Percentiles rank a stretch among this genome's conserved stretches.
Evolutionary conservation across 1,284 basidiomycete species (phyloP).

Genomic region (Sphaerobolus stellatus): DNA sequence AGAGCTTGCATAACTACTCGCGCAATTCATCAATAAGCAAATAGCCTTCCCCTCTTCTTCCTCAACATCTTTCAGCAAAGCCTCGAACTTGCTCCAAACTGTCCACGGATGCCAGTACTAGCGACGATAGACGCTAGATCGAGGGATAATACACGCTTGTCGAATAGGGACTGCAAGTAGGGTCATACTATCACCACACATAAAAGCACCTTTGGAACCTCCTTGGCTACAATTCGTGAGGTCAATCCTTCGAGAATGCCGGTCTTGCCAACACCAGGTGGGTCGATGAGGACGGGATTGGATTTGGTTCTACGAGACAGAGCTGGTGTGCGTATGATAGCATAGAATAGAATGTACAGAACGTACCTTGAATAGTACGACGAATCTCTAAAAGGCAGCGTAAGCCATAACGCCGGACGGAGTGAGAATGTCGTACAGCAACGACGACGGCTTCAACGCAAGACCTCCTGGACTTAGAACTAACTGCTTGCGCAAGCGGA

Average conservation of each 20-base stretch:
- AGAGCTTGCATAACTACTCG: slow-evolving; percentile 38
- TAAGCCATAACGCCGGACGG: too few species aligned
- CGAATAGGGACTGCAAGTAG: slow-evolving; percentile 64
- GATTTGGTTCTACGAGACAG: slow-evolving; percentile 81
- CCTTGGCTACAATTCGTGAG: slow-evolving; percentile 83
- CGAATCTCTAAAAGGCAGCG: slow-evolving; percentile 76
- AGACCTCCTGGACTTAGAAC: too few species aligned
- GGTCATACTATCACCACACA: slow-evolving; percentile 1
- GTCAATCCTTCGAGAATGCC: slow-evolving; percentile 92
- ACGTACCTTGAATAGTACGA: slow-evolving; percentile 82
- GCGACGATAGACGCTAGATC: slow-evolving; percentile 82
- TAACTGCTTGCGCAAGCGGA: too few species aligned
- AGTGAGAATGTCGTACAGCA: too few species aligned
- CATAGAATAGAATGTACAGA: slow-evolving; percentile 5
- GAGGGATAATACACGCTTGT: slow-evolving; percentile 79
- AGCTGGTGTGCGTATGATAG: too few species aligned
- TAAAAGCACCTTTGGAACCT: slow-evolving; percentile 82
- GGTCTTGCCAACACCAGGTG: slow-evolving; percentile 88
- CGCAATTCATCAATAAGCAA: slow-evolving; percentile 90
- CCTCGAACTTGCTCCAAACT: slow-evolving; percentile 94
- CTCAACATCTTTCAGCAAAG: slow-evolving; percentile 83
- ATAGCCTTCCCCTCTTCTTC: slow-evolving; percentile 71
- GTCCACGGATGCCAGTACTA: slow-evolving; percentile 85
- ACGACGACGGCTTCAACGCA: too few species aligned
- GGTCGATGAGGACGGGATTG: slow-evolving; percentile 83